These are phyloP conservation scores for Magnusiomyces suaveolens DNA, from an alignment of 1,139 yeast species.

Conservation along the genomic window DNA sequence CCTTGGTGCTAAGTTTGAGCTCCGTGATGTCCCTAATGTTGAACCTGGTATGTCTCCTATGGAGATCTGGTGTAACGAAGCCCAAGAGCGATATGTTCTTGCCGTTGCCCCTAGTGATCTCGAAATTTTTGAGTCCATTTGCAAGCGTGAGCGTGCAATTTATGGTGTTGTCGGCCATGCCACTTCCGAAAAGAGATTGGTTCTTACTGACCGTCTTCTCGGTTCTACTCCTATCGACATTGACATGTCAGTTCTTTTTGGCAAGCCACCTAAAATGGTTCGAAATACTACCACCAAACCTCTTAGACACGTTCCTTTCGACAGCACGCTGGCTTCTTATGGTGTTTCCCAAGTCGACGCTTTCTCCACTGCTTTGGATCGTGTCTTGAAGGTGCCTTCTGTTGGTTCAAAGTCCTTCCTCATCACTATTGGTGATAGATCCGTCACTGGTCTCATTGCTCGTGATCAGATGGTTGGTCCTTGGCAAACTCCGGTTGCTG, in stretches of 20 bases:
- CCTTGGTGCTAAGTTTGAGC: conserved; percentile 86
- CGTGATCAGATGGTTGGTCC: conserved; percentile 99
- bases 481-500: conserved; percentile 99
- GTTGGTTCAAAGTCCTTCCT: conserved; percentile 94
- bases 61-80: conserved; percentile 99
- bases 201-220: conserved; percentile 70
- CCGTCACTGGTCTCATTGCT: conserved; percentile 91
- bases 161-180: conserved; percentile 94
- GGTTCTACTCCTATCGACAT: conserved; percentile 83
- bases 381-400: conserved; percentile 83
- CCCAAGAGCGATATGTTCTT: conserved; percentile 94
- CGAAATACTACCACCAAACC: conserved; percentile 62
- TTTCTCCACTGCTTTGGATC: conserved; percentile 45
- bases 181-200: conserved; percentile 71
- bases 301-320: conserved; percentile 46
- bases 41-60: conserved; percentile 99
- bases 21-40: conserved; percentile 78
- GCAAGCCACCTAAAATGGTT: conserved; percentile 94
- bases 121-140: conserved; percentile 60
- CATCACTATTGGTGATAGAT: conserved; percentile 94
- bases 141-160: conserved; percentile 94
- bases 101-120: conserved; percentile 82
- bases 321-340: conserved; percentile 26
- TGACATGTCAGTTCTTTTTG: conserved; percentile 94
- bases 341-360: conserved; percentile 14